Evolutionary conservation across 257 asterid species (phyloP).

Genomic region (Buddleja alternifolia): DNA sequence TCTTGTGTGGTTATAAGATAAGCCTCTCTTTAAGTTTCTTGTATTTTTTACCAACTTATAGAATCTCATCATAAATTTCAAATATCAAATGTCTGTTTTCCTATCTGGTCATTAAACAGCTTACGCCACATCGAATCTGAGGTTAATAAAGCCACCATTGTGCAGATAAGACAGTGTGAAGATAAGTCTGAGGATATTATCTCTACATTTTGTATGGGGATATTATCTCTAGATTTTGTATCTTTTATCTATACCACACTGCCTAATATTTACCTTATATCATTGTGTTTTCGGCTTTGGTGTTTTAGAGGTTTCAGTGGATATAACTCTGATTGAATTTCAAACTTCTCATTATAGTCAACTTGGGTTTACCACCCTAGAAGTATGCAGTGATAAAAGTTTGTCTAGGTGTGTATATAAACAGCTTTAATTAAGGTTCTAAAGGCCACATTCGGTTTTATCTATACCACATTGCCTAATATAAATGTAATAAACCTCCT

Average conservation of each 20-base stretch:
- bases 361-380: neutral
- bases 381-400: neutral
- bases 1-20: no score
- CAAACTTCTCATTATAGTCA: neutral
- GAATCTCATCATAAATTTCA: no score
- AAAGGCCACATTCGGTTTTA: neutral
- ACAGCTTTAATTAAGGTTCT: neutral
- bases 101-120: constrained; percentile 11
- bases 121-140: constrained; percentile 3
- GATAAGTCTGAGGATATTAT: constrained; percentile 5
- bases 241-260: no score
- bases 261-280: constrained; percentile 15
- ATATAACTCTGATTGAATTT: neutral
- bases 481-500: no score
- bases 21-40: no score
- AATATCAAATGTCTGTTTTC: neutral
- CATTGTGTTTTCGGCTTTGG: neutral
- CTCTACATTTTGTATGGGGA: neutral
- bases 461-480: no score
- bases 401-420: neutral
- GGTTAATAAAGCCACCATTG: neutral
- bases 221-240: no score
- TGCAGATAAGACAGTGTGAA: neutral
- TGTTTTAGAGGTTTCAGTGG: neutral
- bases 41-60: no score